Evolutionary conservation across 2,329 filamentous ascomycete species (phyloP), one percentile per base, ranked within the genome.

Genomic region (Huntiella savannae): DNA sequence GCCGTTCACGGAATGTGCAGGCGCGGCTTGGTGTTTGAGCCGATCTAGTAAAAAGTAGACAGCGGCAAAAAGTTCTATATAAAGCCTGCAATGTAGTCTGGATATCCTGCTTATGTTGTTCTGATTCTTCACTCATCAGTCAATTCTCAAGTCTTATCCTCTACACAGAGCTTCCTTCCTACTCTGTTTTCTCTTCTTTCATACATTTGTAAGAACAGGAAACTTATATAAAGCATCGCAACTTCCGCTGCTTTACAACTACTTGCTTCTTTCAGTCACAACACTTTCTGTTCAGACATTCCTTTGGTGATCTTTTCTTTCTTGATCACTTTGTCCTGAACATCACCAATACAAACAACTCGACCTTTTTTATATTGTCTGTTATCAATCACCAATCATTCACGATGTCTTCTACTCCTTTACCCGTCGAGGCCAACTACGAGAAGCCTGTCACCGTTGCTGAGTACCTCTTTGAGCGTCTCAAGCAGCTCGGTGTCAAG

Each of bases 391-490:
- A 48, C 12, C 35, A 45, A 12, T 33, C n/a, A 6, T 22, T 7
- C 11, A 33, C 10, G 28, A 43, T 43, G 40, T 43, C 40, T 43
- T 32, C 28, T 12, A 34, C 40, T 43, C 40, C 40, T 13, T 16
- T 32, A 12, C 32, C 35, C 15, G 40, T 45, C 33, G 45, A 50
- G n/a, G 44, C 42, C 13, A 39, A 34, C 50, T 62, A 73, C 13
- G 59, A 62, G 52, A 62, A 67, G 57, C 70, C 70, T 35, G 57
- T 73, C 22, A 71, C 78, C 50, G 71, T 81, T 45, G 75, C 74
- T 47, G 72, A 80, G 56, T 82, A 82, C 54, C 69, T 82, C 55
- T 81, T 80, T 57, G 69, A 64, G 40, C 67, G 79, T 46, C 66
- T 82, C 11, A 64, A 71, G 52, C 69, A 82, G 57, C 60, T 81